phyloP scores from a whole-genome alignment of 1,284 basidiomycete species.

The Dichomitus squalens region DNA sequence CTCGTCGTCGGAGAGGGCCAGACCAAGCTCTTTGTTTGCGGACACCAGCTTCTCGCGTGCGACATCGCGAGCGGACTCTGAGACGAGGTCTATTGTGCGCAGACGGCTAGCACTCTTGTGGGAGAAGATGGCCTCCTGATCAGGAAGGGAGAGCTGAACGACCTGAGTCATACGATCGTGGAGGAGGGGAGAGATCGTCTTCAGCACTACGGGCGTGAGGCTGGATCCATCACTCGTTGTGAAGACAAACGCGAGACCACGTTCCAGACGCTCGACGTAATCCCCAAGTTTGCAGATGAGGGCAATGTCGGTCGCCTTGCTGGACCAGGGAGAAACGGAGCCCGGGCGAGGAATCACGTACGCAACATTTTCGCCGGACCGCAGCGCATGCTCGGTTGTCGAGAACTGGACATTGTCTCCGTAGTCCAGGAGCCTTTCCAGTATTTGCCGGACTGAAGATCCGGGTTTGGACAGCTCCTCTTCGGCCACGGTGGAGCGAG shows the following conservation, averaged over 20 bases:
- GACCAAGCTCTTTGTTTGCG: constrained; percentile 87
- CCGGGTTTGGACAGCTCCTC: constrained; percentile 47
- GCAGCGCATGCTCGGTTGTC: constrained; percentile 46
- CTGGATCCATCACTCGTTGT: constrained; percentile 42
- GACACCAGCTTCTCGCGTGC: constrained; percentile 64
- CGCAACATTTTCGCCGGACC: constrained; percentile 47
- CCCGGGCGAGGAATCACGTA: constrained; percentile 83
- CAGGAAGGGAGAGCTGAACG: constrained; percentile 61
- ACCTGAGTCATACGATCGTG: constrained; percentile 98
- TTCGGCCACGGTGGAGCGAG: constrained; percentile 50
- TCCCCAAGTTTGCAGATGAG: constrained; percentile 78
- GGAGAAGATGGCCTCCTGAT: constrained; percentile 68
- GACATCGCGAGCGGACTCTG: constrained; percentile 30
- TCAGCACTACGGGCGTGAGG: constrained; percentile 47
- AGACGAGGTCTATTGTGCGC: constrained; percentile 65
- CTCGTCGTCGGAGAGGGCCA: constrained; percentile 90
- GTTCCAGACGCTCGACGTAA: constrained; percentile 81
- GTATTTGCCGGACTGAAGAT: constrained; percentile 53
- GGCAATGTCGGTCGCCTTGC: constrained; percentile 97
- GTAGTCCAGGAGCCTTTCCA: constrained; percentile 84
- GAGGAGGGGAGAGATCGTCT: constrained; percentile 64
- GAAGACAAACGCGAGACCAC: constrained; percentile 80
- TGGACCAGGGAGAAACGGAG: constrained; percentile 93
- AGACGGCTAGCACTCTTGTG: constrained; percentile 72
- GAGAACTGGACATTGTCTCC: constrained; percentile 75